A percentile compares a stretch with the other conserved stretches of the same genome.
Evolutionary conservation across 2,329 filamentous ascomycete species (phyloP).

Genomic region (Trichoderma pleuroti): DNA sequence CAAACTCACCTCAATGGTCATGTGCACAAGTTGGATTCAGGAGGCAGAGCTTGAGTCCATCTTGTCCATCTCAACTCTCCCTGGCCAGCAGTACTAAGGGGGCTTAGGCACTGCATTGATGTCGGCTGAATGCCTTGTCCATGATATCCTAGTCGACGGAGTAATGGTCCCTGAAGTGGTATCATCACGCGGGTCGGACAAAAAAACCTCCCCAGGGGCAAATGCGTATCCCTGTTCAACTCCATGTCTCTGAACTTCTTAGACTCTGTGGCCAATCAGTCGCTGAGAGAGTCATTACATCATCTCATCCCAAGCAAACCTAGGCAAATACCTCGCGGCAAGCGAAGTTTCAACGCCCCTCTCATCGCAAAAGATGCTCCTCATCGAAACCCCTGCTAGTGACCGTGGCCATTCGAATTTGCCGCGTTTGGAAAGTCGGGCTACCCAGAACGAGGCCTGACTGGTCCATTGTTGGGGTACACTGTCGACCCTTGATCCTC

Average conservation of each 20-base stretch:
- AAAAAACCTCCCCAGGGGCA: neutral
- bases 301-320: neutral
- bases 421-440: conserved; percentile 13
- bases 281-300: neutral
- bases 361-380: conserved; percentile 9
- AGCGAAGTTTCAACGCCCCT: conserved; percentile 15
- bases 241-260: conserved; percentile 17
- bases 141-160: neutral
- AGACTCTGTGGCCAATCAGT: conserved; percentile 4
- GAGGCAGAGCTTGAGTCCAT: neutral
- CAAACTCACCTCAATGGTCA: neutral
- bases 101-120: neutral
- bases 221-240: conserved; percentile 12
- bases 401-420: conserved; percentile 1
- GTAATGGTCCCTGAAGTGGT: conserved; percentile 1
- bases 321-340: conserved; percentile 7
- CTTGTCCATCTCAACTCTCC: neutral
- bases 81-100: neutral
- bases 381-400: neutral
- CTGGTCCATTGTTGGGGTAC: conserved; percentile 3
- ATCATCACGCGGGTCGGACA: conserved; percentile 10
- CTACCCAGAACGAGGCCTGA: conserved; percentile 3
- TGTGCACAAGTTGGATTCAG: neutral
- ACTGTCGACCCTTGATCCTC: conserved; percentile 14
- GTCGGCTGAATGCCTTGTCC: neutral